phyloP scores from a whole-genome alignment of 148 eudicot species.

The Suaeda aralocaspica region DNA sequence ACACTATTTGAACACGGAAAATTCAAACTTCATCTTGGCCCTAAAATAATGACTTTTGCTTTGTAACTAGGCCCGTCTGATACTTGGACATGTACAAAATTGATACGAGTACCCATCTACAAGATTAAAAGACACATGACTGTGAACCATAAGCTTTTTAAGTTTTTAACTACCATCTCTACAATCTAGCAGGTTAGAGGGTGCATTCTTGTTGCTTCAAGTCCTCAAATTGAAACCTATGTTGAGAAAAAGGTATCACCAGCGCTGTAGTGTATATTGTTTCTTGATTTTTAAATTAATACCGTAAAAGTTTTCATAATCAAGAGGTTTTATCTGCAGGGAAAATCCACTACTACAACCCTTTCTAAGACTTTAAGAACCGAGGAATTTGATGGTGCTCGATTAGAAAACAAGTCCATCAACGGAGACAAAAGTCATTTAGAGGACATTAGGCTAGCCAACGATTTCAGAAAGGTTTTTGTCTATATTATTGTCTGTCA shows the following conservation, averaged over 20 bases:
- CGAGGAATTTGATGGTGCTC: constrained; percentile 55
- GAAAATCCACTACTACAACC: constrained; percentile 55
- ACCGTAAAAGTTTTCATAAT: background rate
- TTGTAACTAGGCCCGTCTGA: too few relatives aligned
- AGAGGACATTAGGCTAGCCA: constrained; percentile 65
- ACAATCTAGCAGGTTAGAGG: constrained; percentile 64
- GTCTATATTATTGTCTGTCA: background rate
- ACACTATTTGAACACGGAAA: too few relatives aligned
- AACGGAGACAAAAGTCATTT: constrained; percentile 62
- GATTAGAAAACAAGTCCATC: constrained; percentile 55
- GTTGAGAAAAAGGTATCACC: constrained; percentile 52
- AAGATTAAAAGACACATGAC: too few relatives aligned
- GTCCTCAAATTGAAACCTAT: constrained; percentile 82
- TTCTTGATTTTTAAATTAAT: background rate
- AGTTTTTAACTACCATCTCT: background rate
- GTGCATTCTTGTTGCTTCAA: constrained; percentile 84
- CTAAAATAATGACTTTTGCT: too few relatives aligned
- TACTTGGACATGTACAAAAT: too few relatives aligned
- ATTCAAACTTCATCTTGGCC: too few relatives aligned
- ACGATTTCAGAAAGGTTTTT: constrained; percentile 67
- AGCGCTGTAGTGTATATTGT: background rate
- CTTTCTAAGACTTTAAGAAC: constrained; percentile 58
- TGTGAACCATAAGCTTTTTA: background rate
- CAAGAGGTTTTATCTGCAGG: constrained; percentile 30
- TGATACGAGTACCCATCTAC: too few relatives aligned